These are phyloP conservation scores for Stylonectria norvegica DNA, from an alignment of 2,329 filamentous ascomycete species.

Conservation along the genomic window DNA sequence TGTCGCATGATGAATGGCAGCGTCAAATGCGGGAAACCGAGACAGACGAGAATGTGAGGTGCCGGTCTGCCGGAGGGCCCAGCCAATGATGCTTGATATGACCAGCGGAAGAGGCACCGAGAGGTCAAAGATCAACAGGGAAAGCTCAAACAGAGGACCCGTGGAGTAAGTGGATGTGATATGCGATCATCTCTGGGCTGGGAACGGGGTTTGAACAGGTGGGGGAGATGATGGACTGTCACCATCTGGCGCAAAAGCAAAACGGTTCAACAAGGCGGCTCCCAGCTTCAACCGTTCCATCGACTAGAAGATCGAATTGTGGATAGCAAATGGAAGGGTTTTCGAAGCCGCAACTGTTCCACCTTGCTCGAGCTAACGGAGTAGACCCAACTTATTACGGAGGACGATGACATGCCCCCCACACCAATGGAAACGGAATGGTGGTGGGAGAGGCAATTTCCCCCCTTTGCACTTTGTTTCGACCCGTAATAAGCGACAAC, in stretches of 20 bases:
- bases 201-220: not conserved
- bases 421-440: no score
- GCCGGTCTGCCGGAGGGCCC: not conserved
- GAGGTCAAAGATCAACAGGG: not conserved
- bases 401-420: not conserved
- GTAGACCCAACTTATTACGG: not conserved
- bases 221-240: no score
- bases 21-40: not conserved
- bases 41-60: not conserved
- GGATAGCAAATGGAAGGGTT: not conserved
- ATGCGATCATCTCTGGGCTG: not conserved
- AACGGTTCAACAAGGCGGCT: not conserved
- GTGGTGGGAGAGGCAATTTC: conserved; percentile 1
- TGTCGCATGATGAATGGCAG: not conserved
- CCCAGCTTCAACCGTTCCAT: not conserved
- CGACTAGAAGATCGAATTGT: not conserved
- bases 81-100: not conserved
- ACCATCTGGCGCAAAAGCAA: no score
- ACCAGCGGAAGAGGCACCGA: not conserved
- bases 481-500: not conserved
- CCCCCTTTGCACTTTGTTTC: not conserved
- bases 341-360: not conserved
- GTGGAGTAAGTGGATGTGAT: not conserved
- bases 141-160: not conserved
- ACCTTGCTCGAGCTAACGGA: not conserved